Percentiles rank a stretch among this genome's conserved stretches.
phyloP scores from a whole-genome alignment of 352 stramenopile species.

The Stramenopiles sp. region DNA sequence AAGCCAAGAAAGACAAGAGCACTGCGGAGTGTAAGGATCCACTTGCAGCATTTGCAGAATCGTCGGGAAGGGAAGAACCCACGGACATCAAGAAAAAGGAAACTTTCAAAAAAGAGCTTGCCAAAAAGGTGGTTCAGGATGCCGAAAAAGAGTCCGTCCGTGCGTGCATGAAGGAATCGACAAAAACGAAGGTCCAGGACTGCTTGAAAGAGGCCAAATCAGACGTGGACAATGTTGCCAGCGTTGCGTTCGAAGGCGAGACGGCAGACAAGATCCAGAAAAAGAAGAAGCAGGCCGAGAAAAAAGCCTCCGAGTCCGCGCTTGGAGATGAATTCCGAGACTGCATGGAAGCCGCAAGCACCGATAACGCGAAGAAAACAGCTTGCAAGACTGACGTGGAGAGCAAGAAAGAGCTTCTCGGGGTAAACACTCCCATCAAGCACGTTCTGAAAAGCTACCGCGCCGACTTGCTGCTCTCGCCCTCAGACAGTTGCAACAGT shows the following conservation, averaged over 20 bases:
- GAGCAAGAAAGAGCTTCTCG: not conserved
- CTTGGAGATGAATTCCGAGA: not conserved
- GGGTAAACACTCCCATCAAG: not conserved
- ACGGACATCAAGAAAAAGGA: not conserved
- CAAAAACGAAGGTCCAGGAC: not conserved
- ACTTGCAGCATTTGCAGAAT: not conserved
- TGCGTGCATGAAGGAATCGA: not conserved
- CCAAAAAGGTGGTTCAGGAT: not conserved
- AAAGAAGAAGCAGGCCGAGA: not conserved
- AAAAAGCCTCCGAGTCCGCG: not conserved
- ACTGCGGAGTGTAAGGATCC: not conserved
- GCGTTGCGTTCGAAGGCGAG: not conserved
- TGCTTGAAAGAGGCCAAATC: not conserved
- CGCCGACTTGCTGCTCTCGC: not conserved
- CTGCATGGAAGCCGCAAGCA: not conserved
- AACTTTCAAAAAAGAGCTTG: not conserved
- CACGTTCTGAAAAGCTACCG: not conserved
- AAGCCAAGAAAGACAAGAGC: not conserved
- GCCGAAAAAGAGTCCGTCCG: not conserved
- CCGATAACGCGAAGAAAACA: not conserved
- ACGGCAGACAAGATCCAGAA: not conserved
- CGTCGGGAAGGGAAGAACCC: not conserved
- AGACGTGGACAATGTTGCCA: not conserved
- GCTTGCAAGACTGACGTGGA: not conserved
- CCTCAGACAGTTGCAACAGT: not conserved